These are phyloP conservation scores for Clitoria ternatea DNA, from an alignment of 306 rosid species.

Conservation along the genomic window DNA sequence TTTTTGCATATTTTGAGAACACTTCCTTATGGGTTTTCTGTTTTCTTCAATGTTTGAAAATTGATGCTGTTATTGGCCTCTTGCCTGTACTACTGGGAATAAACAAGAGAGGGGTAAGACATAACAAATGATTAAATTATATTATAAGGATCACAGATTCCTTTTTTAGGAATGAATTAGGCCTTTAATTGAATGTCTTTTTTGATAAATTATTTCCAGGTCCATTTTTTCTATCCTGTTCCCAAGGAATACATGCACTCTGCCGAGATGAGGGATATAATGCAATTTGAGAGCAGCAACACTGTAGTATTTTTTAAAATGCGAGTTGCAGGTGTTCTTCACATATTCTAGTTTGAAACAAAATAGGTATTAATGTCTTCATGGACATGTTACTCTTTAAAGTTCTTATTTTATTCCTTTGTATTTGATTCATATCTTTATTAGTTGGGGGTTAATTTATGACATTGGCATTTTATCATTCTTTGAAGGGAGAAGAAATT, in stretches of 20 bases:
- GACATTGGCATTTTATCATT: constrained; percentile 3
- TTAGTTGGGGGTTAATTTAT: neutral
- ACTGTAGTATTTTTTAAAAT: no score
- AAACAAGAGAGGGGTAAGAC: no score
- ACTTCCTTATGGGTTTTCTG: no score
- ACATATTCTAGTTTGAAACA: constrained; percentile 89
- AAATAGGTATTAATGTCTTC: constrained; percentile 56
- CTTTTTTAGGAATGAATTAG: neutral
- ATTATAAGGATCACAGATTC: neutral
- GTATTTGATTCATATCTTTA: neutral
- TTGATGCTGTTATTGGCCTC: constrained; percentile 90
- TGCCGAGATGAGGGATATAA: no score
- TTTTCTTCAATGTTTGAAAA: constrained; percentile 83
- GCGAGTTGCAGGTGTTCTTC: no score
- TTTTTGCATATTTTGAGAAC: constrained; percentile 71
- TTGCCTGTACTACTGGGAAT: constrained; percentile 86
- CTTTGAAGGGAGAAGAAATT: constrained; percentile 81
- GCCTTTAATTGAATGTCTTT: neutral
- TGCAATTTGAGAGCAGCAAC: no score
- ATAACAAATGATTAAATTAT: neutral
- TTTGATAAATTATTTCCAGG: constrained; percentile 38
- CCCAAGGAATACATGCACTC: no score
- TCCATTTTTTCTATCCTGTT: constrained; percentile 84
- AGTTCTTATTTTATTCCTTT: neutral
- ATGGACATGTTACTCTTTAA: neutral